Evolutionary conservation across 2,329 filamentous ascomycete species (phyloP), one percentile per base, ranked within the genome.

Genomic region (Colletotrichum paranaense): DNA sequence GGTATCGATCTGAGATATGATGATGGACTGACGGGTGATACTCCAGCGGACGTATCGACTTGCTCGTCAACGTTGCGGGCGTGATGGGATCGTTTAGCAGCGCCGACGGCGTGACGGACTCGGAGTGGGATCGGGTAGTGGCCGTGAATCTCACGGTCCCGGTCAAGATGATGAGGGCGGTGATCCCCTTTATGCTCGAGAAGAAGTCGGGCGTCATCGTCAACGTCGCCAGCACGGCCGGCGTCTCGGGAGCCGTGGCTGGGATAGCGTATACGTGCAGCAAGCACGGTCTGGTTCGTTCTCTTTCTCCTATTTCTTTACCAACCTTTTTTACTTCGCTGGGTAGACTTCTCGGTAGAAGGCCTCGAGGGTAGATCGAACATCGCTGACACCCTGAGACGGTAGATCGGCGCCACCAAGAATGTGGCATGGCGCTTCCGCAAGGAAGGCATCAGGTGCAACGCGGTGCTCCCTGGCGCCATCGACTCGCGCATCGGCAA

Each of bases 401-500:
- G 12, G 12, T 53, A 82, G 81, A 78, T 86, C 12, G 85, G 85
- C 8, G 83, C 84, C 11, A 87, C 85, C 1, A 86, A 85, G 74
- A 86, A 86, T 67, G 83, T 86, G 0, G 85, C 85, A 19, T 87
- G 83, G 81, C 78, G 84, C 6, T 86, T 86, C 73, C 81, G 81
- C 26, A 80, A 84, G 49, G 82, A 86, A 35, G 81, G 82, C 8
- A 86, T 88, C 19, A 32, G 55, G 35, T 70, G 60, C 60, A 65
- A 73, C n/a, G 55, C 67, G n/a, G 26, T 70, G 12, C 62, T 85
- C 5, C 85, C 86, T 2, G 79, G 79, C 2, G 77, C 78, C 4
- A 76, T 81, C 46, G 78, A 80, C 70, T 79, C 77, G 57, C 74
- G 76, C n/a, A 77, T 80, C 24, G 79, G 79, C 2, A 77, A 80